Percentiles rank a stretch among this genome's conserved stretches.
Evolutionary conservation across 768 basidiomycete species (phyloP).

Genomic region (Rubroboletus pulcherrimus): DNA sequence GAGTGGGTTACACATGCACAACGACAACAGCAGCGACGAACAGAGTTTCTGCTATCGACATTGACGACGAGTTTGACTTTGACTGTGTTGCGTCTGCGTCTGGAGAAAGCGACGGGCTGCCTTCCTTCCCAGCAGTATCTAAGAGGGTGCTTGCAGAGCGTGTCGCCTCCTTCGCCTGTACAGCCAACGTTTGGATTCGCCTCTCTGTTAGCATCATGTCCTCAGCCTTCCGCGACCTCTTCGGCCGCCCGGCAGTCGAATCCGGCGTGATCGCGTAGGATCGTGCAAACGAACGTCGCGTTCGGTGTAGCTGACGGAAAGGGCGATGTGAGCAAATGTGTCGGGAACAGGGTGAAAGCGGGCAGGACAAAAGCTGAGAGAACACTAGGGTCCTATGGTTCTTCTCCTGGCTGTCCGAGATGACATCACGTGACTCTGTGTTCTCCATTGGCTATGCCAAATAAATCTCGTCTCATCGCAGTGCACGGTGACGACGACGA

Average conservation of each 20-base stretch:
- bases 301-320: not conserved
- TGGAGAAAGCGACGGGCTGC: not conserved
- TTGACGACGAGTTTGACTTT: not conserved
- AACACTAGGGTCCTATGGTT: not conserved
- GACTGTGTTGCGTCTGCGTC: not conserved
- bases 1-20: not conserved
- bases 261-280: not conserved
- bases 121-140: not conserved
- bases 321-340: not conserved
- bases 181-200: not conserved
- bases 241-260: not conserved
- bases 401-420: too few relatives aligned
- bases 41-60: not conserved
- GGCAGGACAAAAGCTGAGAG: not conserved
- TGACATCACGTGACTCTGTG: slow-evolving; percentile 8
- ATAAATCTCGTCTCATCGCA: too few relatives aligned
- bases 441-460: not conserved
- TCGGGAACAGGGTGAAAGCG: not conserved
- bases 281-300: not conserved
- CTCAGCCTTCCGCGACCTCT: not conserved
- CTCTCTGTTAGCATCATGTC: not conserved
- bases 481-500: not conserved
- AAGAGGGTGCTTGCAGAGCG: not conserved
- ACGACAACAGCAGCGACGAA: not conserved
- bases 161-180: not conserved